These are phyloP conservation scores for Hymenoscyphus occultus DNA, from an alignment of 2,329 filamentous ascomycete species.

Conservation along the genomic window DNA sequence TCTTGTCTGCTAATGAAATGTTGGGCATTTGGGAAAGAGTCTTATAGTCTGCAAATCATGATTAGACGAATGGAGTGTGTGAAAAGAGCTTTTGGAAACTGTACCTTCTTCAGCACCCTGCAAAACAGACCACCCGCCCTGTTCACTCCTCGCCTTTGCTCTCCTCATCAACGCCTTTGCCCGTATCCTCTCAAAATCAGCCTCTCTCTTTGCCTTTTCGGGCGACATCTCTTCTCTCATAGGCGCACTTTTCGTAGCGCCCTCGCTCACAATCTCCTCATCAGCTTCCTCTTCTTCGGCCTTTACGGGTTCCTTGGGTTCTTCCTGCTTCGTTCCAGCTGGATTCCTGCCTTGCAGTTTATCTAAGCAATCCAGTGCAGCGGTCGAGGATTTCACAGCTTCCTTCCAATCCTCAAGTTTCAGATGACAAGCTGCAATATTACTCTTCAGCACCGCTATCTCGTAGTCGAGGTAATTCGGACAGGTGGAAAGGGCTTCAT, in stretches of 20 bases:
- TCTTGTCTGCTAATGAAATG: conserved; percentile 63
- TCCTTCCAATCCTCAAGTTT: conserved; percentile 85
- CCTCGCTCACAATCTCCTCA: conserved; percentile 58
- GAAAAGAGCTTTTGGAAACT: not conserved
- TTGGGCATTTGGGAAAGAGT: conserved; percentile 56
- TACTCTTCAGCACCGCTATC: conserved; percentile 80
- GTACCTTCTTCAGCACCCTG: conserved; percentile 64
- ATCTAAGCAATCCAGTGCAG: conserved; percentile 70
- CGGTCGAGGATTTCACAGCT: conserved; percentile 69
- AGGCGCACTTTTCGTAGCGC: conserved; percentile 47
- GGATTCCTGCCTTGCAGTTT: conserved; percentile 44
- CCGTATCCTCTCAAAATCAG: conserved; percentile 73
- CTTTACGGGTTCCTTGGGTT: conserved; percentile 33
- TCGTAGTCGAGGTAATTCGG: conserved; percentile 87
- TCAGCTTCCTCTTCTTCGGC: conserved; percentile 47
- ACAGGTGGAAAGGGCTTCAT: conserved; percentile 72
- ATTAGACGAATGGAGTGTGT: conserved; percentile 8
- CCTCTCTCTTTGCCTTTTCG: conserved; percentile 40
- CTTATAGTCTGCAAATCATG: conserved; percentile 62
- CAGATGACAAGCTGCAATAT: conserved; percentile 84
- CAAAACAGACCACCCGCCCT: conserved; percentile 76
- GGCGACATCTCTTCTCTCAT: conserved; percentile 32
- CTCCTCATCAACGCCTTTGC: conserved; percentile 70
- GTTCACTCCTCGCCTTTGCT: conserved; percentile 52
- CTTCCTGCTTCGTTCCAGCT: conserved; percentile 35